Base-by-base conservation (phyloP, 2,329 filamentous ascomycete species). In the Neocucurbitaria cava region DNA sequence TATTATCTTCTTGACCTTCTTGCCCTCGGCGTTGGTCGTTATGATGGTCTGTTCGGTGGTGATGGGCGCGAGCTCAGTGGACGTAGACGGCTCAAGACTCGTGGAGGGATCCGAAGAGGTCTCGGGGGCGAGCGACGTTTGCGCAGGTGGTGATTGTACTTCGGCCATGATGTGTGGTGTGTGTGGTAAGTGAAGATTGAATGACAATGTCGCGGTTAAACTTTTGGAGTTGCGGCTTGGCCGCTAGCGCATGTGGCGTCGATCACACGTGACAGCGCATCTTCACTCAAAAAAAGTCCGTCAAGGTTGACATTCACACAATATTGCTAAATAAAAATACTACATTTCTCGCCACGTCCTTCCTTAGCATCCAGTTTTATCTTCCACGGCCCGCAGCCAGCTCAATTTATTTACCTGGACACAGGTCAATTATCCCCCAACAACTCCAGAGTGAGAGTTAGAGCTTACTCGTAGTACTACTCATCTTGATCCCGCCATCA, bases 1-100 rank as follows among this genome's bases (percentile, higher is more conserved):
- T 64, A 96, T 89, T 64, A 98, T 91, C 81, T 94, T 96, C 78
- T 96, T 97, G 55, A 91, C 87, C 78, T 93, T 91, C 66, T 87
- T 81, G 79, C 75, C 77, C 48, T 79, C 74, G 5, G 78, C 75
- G 57, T 74, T 74, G 51, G 70, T 74, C 5, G 69, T 72, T 40
- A 72, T 71, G 48, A 71, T 68, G 7, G 60, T 65, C 44, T 72
- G 68, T 50, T 72, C 69, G 6, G 62, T 64, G 26, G 61, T 63
- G 35, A 62, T 54, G 28, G 66, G 62, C 10, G 62, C 61, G 42
- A 70, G 65, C 35, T 66, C 67, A 1, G 64, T 67, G 5, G 66
- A 63, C 13, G 59, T 54, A 17, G 65, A 45, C 15, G 68, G 59
- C 44, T 60, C 59, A 33, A 59, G 61, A 10, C 72, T 68, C 20